Evolutionary conservation across 371 early-diverging fungal genomes (phyloP), one percentile per base, ranked within the genome.

Genomic region (Dentiscutata heterogama): DNA sequence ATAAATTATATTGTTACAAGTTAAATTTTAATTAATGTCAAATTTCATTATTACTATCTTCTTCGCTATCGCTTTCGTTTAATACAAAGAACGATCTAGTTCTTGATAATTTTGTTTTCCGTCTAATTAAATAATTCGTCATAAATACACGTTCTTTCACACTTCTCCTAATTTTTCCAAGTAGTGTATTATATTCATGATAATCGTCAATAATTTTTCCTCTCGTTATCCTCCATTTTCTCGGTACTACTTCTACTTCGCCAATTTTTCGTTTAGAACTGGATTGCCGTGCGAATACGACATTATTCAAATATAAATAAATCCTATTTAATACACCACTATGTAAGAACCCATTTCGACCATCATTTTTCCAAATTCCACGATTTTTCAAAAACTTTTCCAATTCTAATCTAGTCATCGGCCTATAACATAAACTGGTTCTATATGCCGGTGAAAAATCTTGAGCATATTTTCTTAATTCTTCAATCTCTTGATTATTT

Each of bases 401-500:
- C 50, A 92, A 79, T 6, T 86, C 83, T 16, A 83, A 78, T 8
- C 92, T 82, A 13, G 91, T 84, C 86, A 90, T 79, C 16, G 92
- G 92, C 42, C 83, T 83, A 82, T 92, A 92, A 35, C 90, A 88
- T 42, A 92, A 85, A 10, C 92, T 86, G 25, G 85, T 85, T 25
- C 91, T 87, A 76, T 89, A 92, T 0, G 89, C 86, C 27, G 92
- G 92, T 39, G 88, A 91, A 81, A 92, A 92, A 65, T 89, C 88
- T 0, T 79, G 75, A 14, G 88, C 84, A 63, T 83, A 42, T 78
- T 75, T 68, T 6, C 82, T 70, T 25, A 92, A 75, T 78, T 87
- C 83, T 8, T 80, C 80, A 2, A 90, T 88, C 31, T 86, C 85
- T 13, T 79, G 81, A 27, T 84, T 83, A 80, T 92, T 91, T 60